phyloP scores from a whole-genome alignment of 2,329 filamentous ascomycete species.

The Pseudogymnoascus sp. region DNA sequence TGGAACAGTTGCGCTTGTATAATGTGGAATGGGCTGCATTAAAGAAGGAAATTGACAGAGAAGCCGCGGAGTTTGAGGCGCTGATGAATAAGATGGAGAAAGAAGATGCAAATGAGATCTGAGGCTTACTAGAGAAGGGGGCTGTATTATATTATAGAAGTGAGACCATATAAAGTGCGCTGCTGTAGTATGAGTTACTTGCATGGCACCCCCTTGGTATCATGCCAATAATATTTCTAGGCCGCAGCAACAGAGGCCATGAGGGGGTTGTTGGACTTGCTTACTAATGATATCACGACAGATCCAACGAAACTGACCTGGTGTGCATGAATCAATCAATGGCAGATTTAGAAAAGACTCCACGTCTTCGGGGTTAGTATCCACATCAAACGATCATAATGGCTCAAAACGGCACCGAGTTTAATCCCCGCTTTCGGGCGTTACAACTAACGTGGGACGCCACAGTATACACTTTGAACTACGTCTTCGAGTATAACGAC shows the following conservation, averaged over 20 bases:
- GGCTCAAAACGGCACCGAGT: neutral
- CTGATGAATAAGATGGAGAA: neutral
- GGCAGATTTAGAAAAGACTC: neutral
- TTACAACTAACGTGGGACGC: neutral
- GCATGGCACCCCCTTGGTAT: neutral
- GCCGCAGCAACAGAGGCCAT: neutral
- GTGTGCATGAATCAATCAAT: neutral
- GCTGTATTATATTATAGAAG: neutral
- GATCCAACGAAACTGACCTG: neutral
- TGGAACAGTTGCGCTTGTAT: neutral
- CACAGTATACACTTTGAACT: neutral
- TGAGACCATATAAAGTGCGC: neutral
- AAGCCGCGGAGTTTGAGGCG: neutral
- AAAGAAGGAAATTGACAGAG: neutral
- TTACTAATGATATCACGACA: neutral
- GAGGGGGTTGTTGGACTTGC: neutral
- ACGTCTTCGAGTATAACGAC: neutral
- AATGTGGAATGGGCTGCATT: neutral
- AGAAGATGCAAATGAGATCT: neutral
- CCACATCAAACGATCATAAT: neutral
- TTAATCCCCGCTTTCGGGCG: neutral
- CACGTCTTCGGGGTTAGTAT: neutral
- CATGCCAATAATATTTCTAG: neutral
- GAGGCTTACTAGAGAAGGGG: neutral
- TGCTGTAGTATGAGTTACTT: neutral